These are phyloP conservation scores for Lactarius indigo DNA, from an alignment of 768 basidiomycete genomes.

Conservation along the genomic window DNA sequence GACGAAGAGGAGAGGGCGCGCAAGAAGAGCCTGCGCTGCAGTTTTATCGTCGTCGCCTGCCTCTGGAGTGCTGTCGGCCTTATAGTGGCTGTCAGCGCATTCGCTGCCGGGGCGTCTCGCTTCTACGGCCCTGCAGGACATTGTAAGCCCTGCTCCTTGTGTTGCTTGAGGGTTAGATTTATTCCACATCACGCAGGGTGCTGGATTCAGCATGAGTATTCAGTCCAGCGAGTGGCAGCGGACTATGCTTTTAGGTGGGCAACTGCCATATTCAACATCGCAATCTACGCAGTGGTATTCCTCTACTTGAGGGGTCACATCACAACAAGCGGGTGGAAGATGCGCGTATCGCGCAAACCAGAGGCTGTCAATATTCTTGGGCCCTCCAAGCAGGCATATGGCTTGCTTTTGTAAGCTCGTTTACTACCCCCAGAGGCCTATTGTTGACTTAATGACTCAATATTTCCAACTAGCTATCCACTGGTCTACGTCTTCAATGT, in stretches of 20 bases:
- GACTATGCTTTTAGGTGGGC: slow-evolving; percentile 52
- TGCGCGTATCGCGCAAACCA: slow-evolving; percentile 22
- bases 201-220: slow-evolving; percentile 41
- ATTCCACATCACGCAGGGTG: slow-evolving; percentile 38
- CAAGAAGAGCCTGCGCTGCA: background rate
- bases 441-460: background rate
- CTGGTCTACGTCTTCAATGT: slow-evolving; percentile 40
- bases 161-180: background rate
- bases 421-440: background rate
- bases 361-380: background rate
- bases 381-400: background rate
- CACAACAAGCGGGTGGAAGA: slow-evolving; percentile 31
- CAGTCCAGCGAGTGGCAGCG: slow-evolving; percentile 39
- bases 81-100: slow-evolving; percentile 38
- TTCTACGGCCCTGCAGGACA: slow-evolving; percentile 44
- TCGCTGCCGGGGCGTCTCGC: slow-evolving; percentile 30
- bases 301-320: slow-evolving; percentile 39
- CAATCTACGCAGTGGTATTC: slow-evolving; percentile 44
- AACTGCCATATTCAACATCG: slow-evolving; percentile 38
- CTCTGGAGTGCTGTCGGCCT: slow-evolving; percentile 39
- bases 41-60: slow-evolving; percentile 26
- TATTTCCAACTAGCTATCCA: slow-evolving; percentile 38
- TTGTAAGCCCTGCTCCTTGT: slow-evolving; percentile 31
- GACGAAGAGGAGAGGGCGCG: background rate
- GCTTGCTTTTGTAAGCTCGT: background rate